These are phyloP conservation scores for Flaveria bidentis DNA, from an alignment of 129 eudicot genomes.

Conservation along the genomic window DNA sequence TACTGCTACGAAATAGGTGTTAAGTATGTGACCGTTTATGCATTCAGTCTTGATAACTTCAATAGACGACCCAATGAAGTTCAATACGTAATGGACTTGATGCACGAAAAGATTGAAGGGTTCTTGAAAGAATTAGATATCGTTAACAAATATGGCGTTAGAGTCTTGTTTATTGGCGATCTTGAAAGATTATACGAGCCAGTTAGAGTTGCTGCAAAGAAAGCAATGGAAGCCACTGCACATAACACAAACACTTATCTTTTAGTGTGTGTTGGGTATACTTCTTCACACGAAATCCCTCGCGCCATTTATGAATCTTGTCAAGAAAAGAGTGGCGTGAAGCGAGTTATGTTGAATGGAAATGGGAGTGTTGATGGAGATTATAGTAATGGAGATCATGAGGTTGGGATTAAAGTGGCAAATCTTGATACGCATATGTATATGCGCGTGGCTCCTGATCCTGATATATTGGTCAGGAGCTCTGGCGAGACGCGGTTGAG, in stretches of 20 bases:
- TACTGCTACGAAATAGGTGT: slow-evolving; percentile 69
- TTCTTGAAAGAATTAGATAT: slow-evolving; percentile 48
- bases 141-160: slow-evolving; percentile 50
- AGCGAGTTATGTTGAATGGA: slow-evolving; percentile 7
- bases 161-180: slow-evolving; percentile 57
- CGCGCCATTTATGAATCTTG: slow-evolving; percentile 55
- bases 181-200: slow-evolving; percentile 49
- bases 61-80: slow-evolving; percentile 61
- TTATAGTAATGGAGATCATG: slow-evolving; percentile 8
- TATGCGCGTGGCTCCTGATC: slow-evolving; percentile 60
- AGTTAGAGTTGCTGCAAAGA: slow-evolving; percentile 55
- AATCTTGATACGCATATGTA: slow-evolving; percentile 64
- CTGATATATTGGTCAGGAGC: slow-evolving; percentile 61
- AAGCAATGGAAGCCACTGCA: slow-evolving; percentile 53
- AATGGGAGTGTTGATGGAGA: slow-evolving; percentile 6
- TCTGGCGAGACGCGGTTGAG: slow-evolving; percentile 72
- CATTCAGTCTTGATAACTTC: slow-evolving; percentile 71
- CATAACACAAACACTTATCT: slow-evolving; percentile 41
- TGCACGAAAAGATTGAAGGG: slow-evolving; percentile 73
- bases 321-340: slow-evolving; percentile 34
- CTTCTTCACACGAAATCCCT: slow-evolving; percentile 65
- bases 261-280: slow-evolving; percentile 56
- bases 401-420: slow-evolving; percentile 25
- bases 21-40: slow-evolving; percentile 49
- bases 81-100: slow-evolving; percentile 60